Evolutionary conservation across 768 basidiomycete genomes (phyloP).

Genomic region (Psilocybe cubensis): DNA sequence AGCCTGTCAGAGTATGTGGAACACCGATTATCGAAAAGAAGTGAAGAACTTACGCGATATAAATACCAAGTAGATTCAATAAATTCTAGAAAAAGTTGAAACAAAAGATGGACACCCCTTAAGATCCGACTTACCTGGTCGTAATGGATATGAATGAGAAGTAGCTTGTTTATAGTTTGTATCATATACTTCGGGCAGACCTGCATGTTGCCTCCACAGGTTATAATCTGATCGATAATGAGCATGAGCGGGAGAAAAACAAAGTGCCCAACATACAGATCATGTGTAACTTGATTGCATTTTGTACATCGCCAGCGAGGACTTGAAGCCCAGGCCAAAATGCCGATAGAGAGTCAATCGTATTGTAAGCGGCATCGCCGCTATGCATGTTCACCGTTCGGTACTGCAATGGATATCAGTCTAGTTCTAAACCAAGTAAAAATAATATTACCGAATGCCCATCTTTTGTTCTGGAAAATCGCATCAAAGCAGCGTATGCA

Average conservation of each 20-base stretch:
- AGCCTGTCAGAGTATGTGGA: constrained; percentile 54
- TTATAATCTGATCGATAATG: constrained; percentile 74
- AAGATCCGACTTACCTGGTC: constrained; percentile 56
- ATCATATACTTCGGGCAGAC: constrained; percentile 92
- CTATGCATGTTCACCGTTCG: constrained; percentile 80
- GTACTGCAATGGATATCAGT: constrained; percentile 53
- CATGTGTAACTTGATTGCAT: constrained; percentile 90
- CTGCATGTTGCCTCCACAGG: constrained; percentile 85
- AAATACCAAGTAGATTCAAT: constrained; percentile 97
- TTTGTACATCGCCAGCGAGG: constrained; percentile 82
- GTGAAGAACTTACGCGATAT: constrained; percentile 67
- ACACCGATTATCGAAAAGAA: neutral
- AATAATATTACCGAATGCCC: constrained; percentile 77
- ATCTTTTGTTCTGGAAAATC: constrained; percentile 77
- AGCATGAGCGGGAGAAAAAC: neutral
- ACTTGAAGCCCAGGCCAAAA: constrained; percentile 99
- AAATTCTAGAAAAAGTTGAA: constrained; percentile 61
- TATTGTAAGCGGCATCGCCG: constrained; percentile 73
- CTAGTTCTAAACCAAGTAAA: neutral
- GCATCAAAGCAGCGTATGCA: constrained; percentile 83
- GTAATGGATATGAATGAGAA: constrained; percentile 77
- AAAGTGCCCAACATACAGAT: constrained; percentile 58
- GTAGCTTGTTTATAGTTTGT: constrained; percentile 73
- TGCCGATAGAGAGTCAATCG: constrained; percentile 94
- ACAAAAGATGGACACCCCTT: neutral